Percentiles rank a stretch among this genome's conserved stretches.
Conservation (phyloP, 2,329 filamentous ascomycete species). For the Thermomyces lanuginosus region DNA sequence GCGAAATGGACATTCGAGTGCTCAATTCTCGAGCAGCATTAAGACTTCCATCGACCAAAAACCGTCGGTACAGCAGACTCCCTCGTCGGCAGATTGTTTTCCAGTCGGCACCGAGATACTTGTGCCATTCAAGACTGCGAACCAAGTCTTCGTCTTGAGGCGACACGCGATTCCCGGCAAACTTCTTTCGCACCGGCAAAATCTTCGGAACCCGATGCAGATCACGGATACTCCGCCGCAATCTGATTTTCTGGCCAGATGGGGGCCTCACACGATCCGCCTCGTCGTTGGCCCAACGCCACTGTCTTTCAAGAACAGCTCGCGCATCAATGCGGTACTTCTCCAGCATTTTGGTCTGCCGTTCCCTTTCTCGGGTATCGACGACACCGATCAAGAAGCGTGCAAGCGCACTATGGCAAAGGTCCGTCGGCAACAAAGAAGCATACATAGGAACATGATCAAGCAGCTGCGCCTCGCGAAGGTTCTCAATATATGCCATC, state of each 20-base stretch:
- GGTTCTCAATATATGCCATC: slow-evolving; percentile 62
- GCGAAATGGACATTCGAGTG: slow-evolving; percentile 33
- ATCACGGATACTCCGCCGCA: slow-evolving; percentile 35
- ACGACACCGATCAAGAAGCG: slow-evolving; percentile 60
- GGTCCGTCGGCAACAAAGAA: slow-evolving; percentile 51
- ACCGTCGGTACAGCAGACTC: slow-evolving; percentile 61
- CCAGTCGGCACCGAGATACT: slow-evolving; percentile 58
- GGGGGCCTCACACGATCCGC: slow-evolving; percentile 19
- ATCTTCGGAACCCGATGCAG: slow-evolving; percentile 36
- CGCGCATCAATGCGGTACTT: slow-evolving; percentile 56
- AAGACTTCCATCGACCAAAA: slow-evolving; percentile 60
- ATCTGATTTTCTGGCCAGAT: slow-evolving; percentile 14
- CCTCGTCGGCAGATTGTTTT: slow-evolving; percentile 52
- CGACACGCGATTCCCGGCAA: slow-evolving; percentile 48
- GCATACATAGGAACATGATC: slow-evolving; percentile 79
- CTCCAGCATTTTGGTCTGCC: slow-evolving; percentile 58
- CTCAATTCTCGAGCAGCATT: slow-evolving; percentile 34
- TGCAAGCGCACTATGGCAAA: slow-evolving; percentile 55
- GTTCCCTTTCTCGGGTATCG: slow-evolving; percentile 46
- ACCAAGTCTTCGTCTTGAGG: slow-evolving; percentile 57
- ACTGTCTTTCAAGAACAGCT: slow-evolving; percentile 57
- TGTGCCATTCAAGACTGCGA: slow-evolving; percentile 68
- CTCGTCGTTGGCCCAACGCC: slow-evolving; percentile 26
- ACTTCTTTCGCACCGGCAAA: slow-evolving; percentile 50
- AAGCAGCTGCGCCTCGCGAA: slow-evolving; percentile 55